Conservation (phyloP, 2,329 filamentous ascomycete genomes). For the Stagonosporopsis vannaccii region DNA sequence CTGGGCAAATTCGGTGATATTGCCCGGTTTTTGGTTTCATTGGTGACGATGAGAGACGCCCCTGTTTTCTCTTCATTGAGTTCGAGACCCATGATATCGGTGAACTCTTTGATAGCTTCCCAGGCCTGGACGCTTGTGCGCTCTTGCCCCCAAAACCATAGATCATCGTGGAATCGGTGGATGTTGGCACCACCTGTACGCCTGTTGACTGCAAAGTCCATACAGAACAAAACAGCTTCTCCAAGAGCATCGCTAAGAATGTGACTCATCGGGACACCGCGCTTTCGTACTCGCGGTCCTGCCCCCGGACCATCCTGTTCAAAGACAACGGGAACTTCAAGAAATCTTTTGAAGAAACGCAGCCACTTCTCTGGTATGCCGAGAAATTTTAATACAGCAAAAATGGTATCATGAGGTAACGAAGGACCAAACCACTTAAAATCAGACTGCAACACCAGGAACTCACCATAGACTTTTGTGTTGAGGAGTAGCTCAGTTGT, state of each 20-base stretch:
- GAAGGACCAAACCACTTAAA: conserved; percentile 52
- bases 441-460: conserved; percentile 64
- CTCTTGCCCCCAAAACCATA: conserved; percentile 72
- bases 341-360: conserved; percentile 42
- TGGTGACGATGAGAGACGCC: conserved; percentile 54
- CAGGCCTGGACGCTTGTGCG: conserved; percentile 64
- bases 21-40: conserved; percentile 28
- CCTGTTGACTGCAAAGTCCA: conserved; percentile 70
- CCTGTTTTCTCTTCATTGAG: conserved; percentile 68
- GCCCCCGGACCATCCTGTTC: conserved; percentile 59
- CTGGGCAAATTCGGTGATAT: conserved; percentile 53
- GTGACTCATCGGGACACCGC: conserved; percentile 68
- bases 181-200: conserved; percentile 61
- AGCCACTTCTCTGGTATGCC: conserved; percentile 36
- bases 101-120: conserved; percentile 64
- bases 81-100: conserved; percentile 62
- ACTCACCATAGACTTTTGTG: conserved; percentile 56
- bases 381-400: conserved; percentile 37
- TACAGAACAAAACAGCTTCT: conserved; percentile 68
- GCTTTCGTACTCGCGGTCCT: conserved; percentile 55
- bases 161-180: conserved; percentile 69
- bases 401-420: conserved; percentile 37
- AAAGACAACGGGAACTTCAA: conserved; percentile 67
- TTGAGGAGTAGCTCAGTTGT: conserved; percentile 64
- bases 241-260: conserved; percentile 66